These are phyloP conservation scores for Orobanche coerulescens DNA, from an alignment of 257 asterid genomes.

Conservation along the genomic window DNA sequence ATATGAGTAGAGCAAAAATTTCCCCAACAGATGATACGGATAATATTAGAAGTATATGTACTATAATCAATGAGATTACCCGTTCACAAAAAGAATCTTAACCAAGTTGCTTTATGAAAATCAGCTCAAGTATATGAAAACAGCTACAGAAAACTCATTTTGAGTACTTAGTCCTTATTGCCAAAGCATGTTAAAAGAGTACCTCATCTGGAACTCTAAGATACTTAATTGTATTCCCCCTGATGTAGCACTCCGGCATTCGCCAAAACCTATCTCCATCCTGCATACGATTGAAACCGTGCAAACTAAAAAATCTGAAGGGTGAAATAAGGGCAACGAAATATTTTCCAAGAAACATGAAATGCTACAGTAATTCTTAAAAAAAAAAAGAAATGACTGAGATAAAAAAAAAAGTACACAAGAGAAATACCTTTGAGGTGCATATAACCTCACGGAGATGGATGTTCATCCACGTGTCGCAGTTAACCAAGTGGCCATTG, in stretches of 20 bases:
- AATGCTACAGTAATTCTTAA: background rate
- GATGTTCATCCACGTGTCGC: conserved; percentile 99
- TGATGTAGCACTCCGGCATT: conserved; percentile 91
- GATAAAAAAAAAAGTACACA: background rate
- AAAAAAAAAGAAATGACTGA: background rate
- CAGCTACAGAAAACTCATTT: background rate
- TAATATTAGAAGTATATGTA: background rate
- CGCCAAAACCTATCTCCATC: conserved; percentile 99
- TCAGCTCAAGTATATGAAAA: background rate
- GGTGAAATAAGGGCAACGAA: background rate
- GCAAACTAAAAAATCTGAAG: conserved; percentile 1
- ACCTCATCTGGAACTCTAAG: conserved; percentile 99
- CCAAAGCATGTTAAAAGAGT: conserved; percentile 7
- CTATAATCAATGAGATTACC: background rate
- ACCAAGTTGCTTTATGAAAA: background rate
- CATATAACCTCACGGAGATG: conserved; percentile 99
- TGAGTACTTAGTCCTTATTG: no score
- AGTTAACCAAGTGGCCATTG: conserved; percentile 92
- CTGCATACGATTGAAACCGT: conserved; percentile 31
- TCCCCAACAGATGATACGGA: no score
- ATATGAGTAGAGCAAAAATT: background rate
- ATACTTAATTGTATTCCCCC: conserved; percentile 62
- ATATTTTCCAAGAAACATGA: background rate
- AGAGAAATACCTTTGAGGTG: conserved; percentile 67
- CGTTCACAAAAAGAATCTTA: background rate